phyloP scores from a whole-genome alignment of 768 basidiomycete genomes.

The Termitomyces sp. region DNA sequence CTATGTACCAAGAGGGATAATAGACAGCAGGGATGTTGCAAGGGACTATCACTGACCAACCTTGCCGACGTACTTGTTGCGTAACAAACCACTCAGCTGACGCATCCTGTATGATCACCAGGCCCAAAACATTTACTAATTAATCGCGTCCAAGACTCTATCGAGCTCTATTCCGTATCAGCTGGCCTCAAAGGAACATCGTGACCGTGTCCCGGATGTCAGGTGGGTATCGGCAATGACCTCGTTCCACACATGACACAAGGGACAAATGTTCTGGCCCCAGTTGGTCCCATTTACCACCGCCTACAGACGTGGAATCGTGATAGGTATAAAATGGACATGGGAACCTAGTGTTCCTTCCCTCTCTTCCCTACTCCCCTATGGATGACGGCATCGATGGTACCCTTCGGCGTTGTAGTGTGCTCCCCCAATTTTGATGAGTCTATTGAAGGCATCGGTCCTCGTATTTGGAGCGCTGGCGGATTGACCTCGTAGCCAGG shows the following conservation, averaged over 20 bases:
- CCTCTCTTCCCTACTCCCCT: background rate
- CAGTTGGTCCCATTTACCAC: slow-evolving; percentile 1
- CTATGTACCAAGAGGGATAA: background rate
- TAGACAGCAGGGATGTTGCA: background rate
- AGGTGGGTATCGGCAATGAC: slow-evolving; percentile 14
- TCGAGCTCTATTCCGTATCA: slow-evolving; percentile 4
- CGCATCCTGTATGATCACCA: slow-evolving; percentile 11
- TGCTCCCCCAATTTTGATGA: background rate
- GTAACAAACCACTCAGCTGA: slow-evolving; percentile 15
- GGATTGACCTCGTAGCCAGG: background rate
- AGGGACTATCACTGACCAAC: too few relatives aligned
- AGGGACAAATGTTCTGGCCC: background rate
- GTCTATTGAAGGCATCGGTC: background rate
- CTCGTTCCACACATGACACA: slow-evolving; percentile 9
- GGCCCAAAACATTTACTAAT: slow-evolving; percentile 6
- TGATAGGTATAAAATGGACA: slow-evolving; percentile 12
- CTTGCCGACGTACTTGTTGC: background rate
- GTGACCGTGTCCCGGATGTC: slow-evolving; percentile 10
- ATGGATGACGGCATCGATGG: background rate
- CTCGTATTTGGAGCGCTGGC: background rate
- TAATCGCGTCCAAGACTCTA: slow-evolving; percentile 4
- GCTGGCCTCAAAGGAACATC: slow-evolving; percentile 8
- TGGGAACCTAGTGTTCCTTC: background rate
- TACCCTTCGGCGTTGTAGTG: background rate
- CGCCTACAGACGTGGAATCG: background rate